Evolutionary conservation across 345 rosid genomes (phyloP).

Genomic region (Eucalyptus erythrocorys): DNA sequence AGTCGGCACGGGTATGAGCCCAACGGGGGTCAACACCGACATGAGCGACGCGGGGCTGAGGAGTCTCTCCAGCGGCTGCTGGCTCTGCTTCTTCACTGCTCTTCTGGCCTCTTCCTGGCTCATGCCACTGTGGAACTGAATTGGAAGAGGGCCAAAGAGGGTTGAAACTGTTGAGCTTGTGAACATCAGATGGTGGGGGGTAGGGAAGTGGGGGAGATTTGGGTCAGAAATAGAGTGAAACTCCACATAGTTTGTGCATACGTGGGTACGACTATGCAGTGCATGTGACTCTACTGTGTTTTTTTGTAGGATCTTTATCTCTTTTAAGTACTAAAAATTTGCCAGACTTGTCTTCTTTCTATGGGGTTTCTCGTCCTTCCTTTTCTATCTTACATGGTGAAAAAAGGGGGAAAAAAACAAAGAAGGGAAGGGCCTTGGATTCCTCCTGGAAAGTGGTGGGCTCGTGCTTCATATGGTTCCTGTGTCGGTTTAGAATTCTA

Average conservation of each 20-base stretch:
- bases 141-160: not conserved
- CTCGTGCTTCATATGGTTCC: not conserved
- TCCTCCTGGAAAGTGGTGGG: not conserved
- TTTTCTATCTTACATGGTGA: not conserved
- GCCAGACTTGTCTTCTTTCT: not conserved
- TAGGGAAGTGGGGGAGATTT: not conserved
- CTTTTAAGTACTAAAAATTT: not conserved
- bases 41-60: conserved; percentile 10
- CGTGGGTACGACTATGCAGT: not conserved
- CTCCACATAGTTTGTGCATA: not conserved
- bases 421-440: not conserved
- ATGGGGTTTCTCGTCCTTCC: not conserved
- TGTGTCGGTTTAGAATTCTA: not conserved
- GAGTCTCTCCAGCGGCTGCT: not conserved
- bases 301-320: not conserved
- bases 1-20: conserved; percentile 22
- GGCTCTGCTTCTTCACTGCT: not conserved
- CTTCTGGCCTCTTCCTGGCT: not conserved
- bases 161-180: not conserved
- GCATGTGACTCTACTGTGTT: not conserved
- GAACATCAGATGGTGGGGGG: not conserved
- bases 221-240: not conserved
- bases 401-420: not conserved
- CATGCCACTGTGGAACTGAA: not conserved
- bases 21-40: conserved; percentile 35